phyloP scores from a whole-genome alignment of 1,139 yeast genomes.

The Kluyveromyces sp. region DNA sequence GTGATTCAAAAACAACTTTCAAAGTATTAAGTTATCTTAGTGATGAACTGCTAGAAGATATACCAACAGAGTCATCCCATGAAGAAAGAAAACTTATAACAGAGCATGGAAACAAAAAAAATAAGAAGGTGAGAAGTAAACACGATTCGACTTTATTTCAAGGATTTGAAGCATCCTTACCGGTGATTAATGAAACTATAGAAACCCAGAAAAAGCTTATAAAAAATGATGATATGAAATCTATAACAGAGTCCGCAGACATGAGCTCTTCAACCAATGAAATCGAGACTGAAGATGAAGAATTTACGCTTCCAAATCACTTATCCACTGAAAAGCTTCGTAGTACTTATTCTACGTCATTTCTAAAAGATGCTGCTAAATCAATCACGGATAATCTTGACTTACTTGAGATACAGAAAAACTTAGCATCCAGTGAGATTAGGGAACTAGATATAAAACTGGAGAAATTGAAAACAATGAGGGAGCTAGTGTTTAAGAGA shows the following conservation, averaged over 20 bases:
- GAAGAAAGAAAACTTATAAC: conserved; percentile 12
- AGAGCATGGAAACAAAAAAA: conserved; percentile 12
- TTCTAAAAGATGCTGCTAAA: conserved; percentile 33
- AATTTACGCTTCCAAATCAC: conserved; percentile 31
- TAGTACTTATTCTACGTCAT: conserved; percentile 34
- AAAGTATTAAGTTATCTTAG: conserved; percentile 44
- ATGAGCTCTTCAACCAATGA: conserved; percentile 7
- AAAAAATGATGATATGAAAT: conserved; percentile 11
- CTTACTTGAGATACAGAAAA: conserved; percentile 52
- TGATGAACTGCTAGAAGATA: conserved; percentile 46
- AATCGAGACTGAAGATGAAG: conserved; percentile 14
- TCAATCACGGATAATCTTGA: conserved; percentile 43
- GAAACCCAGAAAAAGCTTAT: conserved; percentile 15
- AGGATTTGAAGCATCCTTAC: conserved; percentile 55
- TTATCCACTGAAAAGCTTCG: conserved; percentile 35
- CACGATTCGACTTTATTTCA: conserved; percentile 44
- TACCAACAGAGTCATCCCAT: conserved; percentile 33
- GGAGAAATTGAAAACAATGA: conserved; percentile 40
- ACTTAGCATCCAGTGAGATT: conserved; percentile 55
- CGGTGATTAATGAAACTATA: conserved; percentile 37
- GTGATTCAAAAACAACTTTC: conserved; percentile 34
- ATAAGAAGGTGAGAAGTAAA: conserved; percentile 6
- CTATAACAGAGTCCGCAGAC: conserved; percentile 11
- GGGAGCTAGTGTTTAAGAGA: conserved; percentile 47
- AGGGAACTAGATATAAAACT: conserved; percentile 53